Percentiles rank a stretch among this genome's conserved stretches.
These are phyloP conservation scores for Trichosporon ovoides DNA, from an alignment of 1,284 basidiomycete species.

Conservation along the genomic window DNA sequence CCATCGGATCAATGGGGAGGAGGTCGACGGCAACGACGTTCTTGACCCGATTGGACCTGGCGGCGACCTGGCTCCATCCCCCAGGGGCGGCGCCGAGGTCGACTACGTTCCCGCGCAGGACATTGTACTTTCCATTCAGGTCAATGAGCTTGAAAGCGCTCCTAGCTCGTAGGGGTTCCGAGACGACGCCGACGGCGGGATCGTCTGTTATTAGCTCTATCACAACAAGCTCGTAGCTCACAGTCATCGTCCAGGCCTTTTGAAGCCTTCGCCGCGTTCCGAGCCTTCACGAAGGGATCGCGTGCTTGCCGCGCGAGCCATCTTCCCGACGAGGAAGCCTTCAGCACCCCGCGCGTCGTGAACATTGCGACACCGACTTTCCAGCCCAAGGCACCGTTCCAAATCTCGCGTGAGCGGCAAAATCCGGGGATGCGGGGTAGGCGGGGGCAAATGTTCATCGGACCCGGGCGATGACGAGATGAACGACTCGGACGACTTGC, in stretches of 20 bases:
- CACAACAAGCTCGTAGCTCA: background rate
- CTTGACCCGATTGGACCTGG: conserved; percentile 23
- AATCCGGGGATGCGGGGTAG: background rate
- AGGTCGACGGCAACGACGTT: conserved; percentile 69
- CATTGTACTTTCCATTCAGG: conserved; percentile 39
- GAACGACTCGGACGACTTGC: background rate
- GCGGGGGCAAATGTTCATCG: conserved; percentile 4
- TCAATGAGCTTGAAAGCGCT: conserved; percentile 72
- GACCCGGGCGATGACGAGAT: background rate
- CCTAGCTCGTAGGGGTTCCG: conserved; percentile 60
- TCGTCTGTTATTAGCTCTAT: background rate
- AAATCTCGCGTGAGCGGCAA: background rate
- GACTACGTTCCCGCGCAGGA: conserved; percentile 59
- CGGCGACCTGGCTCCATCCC: conserved; percentile 79
- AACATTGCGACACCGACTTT: conserved; percentile 22
- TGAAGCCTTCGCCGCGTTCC: background rate
- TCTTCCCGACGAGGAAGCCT: conserved; percentile 38
- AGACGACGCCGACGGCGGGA: conserved; percentile 26
- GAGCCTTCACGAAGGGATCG: conserved; percentile 45
- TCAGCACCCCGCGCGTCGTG: background rate
- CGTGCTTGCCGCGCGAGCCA: conserved; percentile 44
- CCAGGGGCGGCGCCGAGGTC: conserved; percentile 83
- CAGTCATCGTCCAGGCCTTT: background rate
- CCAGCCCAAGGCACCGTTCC: too few relatives aligned
- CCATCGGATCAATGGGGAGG: conserved; percentile 61